phyloP scores from a whole-genome alignment of 345 rosid species.

The Bruguiera parviflora region DNA sequence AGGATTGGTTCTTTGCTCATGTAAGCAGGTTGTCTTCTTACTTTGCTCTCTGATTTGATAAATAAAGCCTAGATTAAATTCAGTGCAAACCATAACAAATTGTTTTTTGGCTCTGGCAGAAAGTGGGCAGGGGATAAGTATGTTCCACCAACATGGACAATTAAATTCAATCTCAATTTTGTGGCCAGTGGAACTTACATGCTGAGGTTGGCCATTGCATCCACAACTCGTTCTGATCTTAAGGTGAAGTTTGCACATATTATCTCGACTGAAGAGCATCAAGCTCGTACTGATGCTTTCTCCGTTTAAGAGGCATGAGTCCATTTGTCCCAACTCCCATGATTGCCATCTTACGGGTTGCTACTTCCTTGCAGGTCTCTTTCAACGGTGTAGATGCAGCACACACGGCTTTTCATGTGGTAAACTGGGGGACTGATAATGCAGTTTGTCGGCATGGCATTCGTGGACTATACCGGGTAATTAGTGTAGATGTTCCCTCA shows the following conservation, averaged over 20 bases:
- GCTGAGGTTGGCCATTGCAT: constrained; percentile 37
- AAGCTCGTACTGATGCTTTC: background rate
- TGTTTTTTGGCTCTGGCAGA: constrained; percentile 15
- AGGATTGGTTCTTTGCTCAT: constrained; percentile 43
- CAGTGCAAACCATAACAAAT: too few relatives aligned
- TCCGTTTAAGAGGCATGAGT: background rate
- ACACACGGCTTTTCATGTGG: constrained; percentile 23
- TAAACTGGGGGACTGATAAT: constrained; percentile 34
- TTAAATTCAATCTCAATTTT: constrained; percentile 30
- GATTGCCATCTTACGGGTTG: background rate
- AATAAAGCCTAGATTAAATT: too few relatives aligned
- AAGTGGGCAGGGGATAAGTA: constrained; percentile 29
- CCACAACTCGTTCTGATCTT: constrained; percentile 34
- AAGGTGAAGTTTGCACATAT: constrained; percentile 13
- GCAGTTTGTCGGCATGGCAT: constrained; percentile 38
- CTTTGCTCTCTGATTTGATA: background rate
- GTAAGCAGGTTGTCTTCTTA: constrained; percentile 27
- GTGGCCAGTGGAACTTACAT: constrained; percentile 31
- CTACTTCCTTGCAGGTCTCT: constrained; percentile 20
- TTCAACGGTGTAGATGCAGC: constrained; percentile 17
- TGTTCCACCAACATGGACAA: constrained; percentile 32
- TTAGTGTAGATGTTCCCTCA: constrained; percentile 23
- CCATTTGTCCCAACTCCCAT: background rate
- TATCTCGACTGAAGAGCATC: background rate
- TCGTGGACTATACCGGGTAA: constrained; percentile 30